phyloP scores from a whole-genome alignment of 345 rosid genomes.

The Hibiscus syriacus region DNA sequence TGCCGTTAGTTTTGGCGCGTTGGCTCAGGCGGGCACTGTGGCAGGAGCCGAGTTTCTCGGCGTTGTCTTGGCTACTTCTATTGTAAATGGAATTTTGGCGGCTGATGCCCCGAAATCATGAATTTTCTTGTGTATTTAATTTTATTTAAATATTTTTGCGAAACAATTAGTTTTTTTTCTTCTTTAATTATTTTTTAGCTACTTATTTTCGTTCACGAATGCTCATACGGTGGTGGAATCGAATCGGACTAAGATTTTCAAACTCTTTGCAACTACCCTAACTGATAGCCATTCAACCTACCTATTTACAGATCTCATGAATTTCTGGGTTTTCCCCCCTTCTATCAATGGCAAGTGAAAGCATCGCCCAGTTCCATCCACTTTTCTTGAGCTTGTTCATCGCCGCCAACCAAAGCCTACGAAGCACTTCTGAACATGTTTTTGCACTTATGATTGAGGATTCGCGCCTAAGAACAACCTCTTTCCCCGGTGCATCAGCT shows the following conservation, averaged over 20 bases:
- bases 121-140: background rate
- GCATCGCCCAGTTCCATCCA: slow-evolving; percentile 32
- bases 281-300: background rate
- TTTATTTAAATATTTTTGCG: background rate
- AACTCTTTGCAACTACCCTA: too few species aligned
- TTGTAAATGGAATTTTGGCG: slow-evolving; percentile 76
- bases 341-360: slow-evolving; percentile 32
- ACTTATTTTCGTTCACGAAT: too few species aligned
- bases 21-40: slow-evolving; percentile 77
- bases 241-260: too few species aligned
- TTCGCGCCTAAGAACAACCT: slow-evolving; percentile 36
- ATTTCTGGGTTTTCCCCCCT: background rate
- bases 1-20: slow-evolving; percentile 46
- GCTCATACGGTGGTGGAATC: too few species aligned
- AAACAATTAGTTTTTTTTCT: too few species aligned
- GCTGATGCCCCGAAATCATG: slow-evolving; percentile 47
- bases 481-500: slow-evolving; percentile 19
- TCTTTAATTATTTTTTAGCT: too few species aligned
- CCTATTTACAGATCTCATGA: background rate
- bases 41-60: slow-evolving; percentile 71
- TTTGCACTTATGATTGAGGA: slow-evolving; percentile 31
- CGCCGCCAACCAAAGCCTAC: slow-evolving; percentile 18
- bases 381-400: slow-evolving; percentile 8
- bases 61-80: slow-evolving; percentile 55
- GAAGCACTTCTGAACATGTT: slow-evolving; percentile 25